Base-by-base conservation (phyloP, 2,329 filamentous ascomycete species). In the Fusarium sp. region DNA sequence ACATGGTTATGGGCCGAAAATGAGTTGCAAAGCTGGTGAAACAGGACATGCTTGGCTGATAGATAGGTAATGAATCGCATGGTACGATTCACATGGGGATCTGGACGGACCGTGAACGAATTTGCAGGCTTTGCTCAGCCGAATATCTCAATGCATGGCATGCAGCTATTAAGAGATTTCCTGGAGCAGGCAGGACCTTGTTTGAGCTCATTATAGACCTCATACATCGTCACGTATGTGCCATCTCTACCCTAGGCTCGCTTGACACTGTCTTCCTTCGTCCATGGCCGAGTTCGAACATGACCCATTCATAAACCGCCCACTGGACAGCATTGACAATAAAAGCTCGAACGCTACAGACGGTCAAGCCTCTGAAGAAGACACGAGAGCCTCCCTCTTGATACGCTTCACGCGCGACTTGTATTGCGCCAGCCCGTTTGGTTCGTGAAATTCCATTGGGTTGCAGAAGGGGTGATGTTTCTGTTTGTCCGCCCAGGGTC, bases 321-420 rank as follows among this genome's bases (percentile, higher is more conserved):
- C 95, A 98, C 83, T 94, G 86, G n/a, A 93, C 92, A 5, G 95
- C 95, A 83, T 98, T 98, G 41, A 98, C 95, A 56, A 97, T 84
- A 79, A 98, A 98, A 1, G 95, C 95, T 73, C 95, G 86, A 12
- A 92, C 81, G 80, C 93, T 97, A 80, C 95, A 98, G 35, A 97
- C 86, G 1, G 90, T 89, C 44, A 98, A 80, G 0, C 93, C 93
- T 33, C 90, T 85, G 78, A 93, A 94, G 81, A 95, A 94, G 2
- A 89, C 85, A 35, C 81, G 79, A 12, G 85, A 38, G 0, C 93
- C 92, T 33, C 88, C 90, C 45, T 86, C 83, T 62, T 82, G 84
- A 77, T 95, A 97, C 1, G 91, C 88, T 42, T 89, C 83, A 70
- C 81, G 88, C 1, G 92, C 89, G 44, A 95, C 85, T 45, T 89